These are phyloP conservation scores for Colletotrichum destructivum DNA, from an alignment of 2,329 filamentous ascomycete species.

Conservation along the genomic window DNA sequence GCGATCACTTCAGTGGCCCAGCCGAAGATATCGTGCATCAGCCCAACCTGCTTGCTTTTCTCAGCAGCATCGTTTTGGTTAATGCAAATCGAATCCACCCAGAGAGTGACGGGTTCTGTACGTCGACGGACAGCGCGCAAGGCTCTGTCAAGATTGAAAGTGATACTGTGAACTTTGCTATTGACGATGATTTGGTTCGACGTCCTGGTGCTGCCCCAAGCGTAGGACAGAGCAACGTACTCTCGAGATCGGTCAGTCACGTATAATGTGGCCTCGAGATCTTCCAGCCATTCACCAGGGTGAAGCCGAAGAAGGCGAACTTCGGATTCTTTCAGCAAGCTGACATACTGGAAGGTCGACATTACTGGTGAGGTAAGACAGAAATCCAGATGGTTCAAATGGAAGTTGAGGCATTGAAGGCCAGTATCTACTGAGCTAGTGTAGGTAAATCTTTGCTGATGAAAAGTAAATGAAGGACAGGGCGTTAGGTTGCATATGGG, in stretches of 20 bases:
- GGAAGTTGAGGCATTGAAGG: neutral
- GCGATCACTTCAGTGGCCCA: conserved; percentile 22
- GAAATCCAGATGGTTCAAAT: no score
- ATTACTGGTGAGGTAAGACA: neutral
- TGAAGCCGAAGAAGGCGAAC: conserved; percentile 34
- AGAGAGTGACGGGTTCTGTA: conserved; percentile 2
- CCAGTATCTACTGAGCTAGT: no score
- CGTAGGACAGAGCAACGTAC: conserved; percentile 49
- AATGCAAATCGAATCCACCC: conserved; percentile 44
- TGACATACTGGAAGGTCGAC: conserved; percentile 16
- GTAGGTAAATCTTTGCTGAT: no score
- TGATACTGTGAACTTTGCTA: conserved; percentile 43
- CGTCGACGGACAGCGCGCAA: conserved; percentile 46
- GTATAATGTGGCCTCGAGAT: conserved; percentile 22
- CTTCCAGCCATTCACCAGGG: conserved; percentile 36
- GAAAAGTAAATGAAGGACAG: neutral
- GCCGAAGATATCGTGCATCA: conserved; percentile 39
- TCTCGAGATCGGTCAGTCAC: neutral
- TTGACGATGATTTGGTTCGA: conserved; percentile 45
- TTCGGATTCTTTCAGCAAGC: neutral
- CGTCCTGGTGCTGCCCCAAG: conserved; percentile 46
- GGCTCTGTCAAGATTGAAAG: conserved; percentile 48
- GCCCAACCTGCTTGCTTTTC: conserved; percentile 37
- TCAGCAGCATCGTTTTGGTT: conserved; percentile 38
- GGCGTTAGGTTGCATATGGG: neutral